Evolutionary conservation across 352 stramenopile genomes (phyloP), one percentile per base, ranked within the genome.

Genomic region (Phytophthora ramorum): DNA sequence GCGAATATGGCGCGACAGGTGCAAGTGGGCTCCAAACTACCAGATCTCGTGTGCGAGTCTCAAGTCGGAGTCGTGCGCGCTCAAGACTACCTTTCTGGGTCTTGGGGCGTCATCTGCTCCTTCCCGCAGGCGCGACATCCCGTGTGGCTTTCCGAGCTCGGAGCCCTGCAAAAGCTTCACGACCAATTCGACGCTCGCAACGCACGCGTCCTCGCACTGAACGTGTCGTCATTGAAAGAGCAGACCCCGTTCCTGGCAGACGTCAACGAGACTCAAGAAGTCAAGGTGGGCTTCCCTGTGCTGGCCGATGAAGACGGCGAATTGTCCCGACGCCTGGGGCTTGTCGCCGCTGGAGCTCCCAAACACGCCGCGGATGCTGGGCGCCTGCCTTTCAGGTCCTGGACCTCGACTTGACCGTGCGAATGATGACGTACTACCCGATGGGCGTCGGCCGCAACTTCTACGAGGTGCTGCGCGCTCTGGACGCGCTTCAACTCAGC

Each of bases 191-290:
- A 89, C 13, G 83, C 81, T n/a, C 83, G 87, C 58, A 83, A 85
- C 61, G 89, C 80, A 41, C 79, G 81, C n/a, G 48, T 95, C 1
- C 41, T 95, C 50, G 83, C 59, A 34, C 66, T 73, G 13, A 57
- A 78, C 30, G 46, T 78, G 17, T 57, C 66, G 8, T 68, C 57
- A 16, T 13, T 73, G 34, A 34, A 47, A 41, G 67, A 75, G 41
- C 85, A 93, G 55, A 71, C 65, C 14, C 47, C 56, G 28, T 93
- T 94, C 62, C 65, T 94, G 6, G 56, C 76, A 10, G 84, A 93
- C 61, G 85, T 95, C 40, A 91, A 92, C 55, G 85, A 92, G 58
- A 95, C 87, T 0, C 83, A 95, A 59, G 82, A 92, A 60, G 79
- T 91, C 49, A 90, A 93, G 50, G 17, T 93, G 34, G 75, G 75